Base-by-base conservation (phyloP, 2,329 filamentous ascomycete genomes). In the Herpotrichia juniperi region DNA sequence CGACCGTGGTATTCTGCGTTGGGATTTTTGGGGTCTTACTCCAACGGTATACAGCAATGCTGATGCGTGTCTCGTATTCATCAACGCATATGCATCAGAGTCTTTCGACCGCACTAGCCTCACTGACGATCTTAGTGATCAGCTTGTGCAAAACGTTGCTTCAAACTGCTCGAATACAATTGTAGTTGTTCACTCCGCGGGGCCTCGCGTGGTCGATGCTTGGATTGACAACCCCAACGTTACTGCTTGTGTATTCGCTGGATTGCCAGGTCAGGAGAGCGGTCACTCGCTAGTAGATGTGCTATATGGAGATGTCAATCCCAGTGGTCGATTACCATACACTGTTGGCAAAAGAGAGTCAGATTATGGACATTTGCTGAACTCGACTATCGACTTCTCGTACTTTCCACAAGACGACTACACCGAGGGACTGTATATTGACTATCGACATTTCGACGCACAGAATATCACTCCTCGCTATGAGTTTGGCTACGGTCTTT, bases 191-290 rank as follows among this genome's bases (percentile, higher is more conserved):
- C 92, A 97, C 77, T 89, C 88, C 1, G 83, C 86, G 3, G 42
- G 42, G 10, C 10, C 17, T 19, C 37, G 37, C 4, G 11, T 32
- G 3, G 42, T 44, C 11, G 42, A 44, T 17, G 17, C 25, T 14
- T 44, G 42, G 42, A 44, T 44, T 16, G 42, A 44, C 3, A 44
- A 44, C 25, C 25, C 42, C 9, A 96, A 96, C 71, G 81, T 96
- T 37, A 92, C 89, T 0, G 91, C 90, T 22, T 90, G 96, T 42
- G 68, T 96, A 1, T 93, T 87, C 83, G 90, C 89, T 14, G 89
- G 89, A 60, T 74, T 91, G 10, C 90, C 90, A 0, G 91, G 91
- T 9, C 87, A 96, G 68, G 89, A 96, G 70, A 88, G 86, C 14
- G 91, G 91, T 47, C 88, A 91, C 66, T 82, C 88, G 1, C 83